Base-by-base conservation (phyloP, 225 moss, liverwort and hornwort genomes). In the Bryoerythrophyllum caledonicum region DNA sequence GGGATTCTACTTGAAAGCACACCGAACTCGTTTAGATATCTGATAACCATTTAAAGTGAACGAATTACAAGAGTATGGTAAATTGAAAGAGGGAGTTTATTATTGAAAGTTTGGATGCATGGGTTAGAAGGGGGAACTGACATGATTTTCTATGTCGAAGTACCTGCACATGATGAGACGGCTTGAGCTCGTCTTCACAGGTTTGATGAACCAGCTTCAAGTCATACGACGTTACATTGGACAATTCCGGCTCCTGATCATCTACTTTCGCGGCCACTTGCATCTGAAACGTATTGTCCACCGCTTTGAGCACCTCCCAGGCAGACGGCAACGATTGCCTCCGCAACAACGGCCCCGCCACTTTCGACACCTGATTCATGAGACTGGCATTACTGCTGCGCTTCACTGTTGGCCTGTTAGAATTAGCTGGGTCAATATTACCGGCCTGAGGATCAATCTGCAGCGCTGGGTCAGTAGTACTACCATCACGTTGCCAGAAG, bases 331-430 rank as follows among this genome's bases (percentile, higher is more conserved):
- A 41, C 0, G 76, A 80, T 17, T 80, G 76, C 34, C 43, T 24
- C n/a, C 38, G 40, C 68, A 83, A 17, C 25, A 80, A 19, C 8
- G 83, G 66, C 20, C 80, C 83, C 11, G 83, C 76, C 27, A 76
- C 19, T 76, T 83, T 80, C 0, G 80, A 83, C 27, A 76, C 69
- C 35, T 76, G 68, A 51, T 83, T 83, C 76, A 83, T 64, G 64
- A 80, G 49, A 13, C 59, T 67, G 11, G 59, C 83, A 27, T 76
- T 83, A 53, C 75, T 67, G 51, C 65, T 75, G 5, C 64, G 83
- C 21, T 46, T 13, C 5, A 4, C 32, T 38, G 52, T 8, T 7
- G 38, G 61, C 37, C 10, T 65, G 40, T 23, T 57, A 1, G 63
- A 68, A 25, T 44, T 13, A 12, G 44, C 15, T 3, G 2, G 20